Evolutionary conservation across 768 basidiomycete species (phyloP), one percentile per base, ranked within the genome.

Genomic region (Leucocoprinus birnbaumii): DNA sequence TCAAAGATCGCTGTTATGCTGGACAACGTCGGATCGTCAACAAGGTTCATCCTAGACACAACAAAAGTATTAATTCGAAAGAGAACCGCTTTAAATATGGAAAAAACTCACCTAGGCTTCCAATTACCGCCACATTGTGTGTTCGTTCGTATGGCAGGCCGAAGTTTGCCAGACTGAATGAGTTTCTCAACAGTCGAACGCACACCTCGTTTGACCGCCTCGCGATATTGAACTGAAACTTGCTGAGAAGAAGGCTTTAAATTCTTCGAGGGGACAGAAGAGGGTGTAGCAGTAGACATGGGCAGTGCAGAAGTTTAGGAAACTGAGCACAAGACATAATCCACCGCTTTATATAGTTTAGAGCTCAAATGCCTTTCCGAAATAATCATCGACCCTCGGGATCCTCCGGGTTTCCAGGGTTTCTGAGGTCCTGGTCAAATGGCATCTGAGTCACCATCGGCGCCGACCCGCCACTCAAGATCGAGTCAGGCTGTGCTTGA

Each of bases 1-100:
- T 80, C 79, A 50, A 78, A 72, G 6, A 73, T 67, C 4, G 73
- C 76, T 2, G 66, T 55, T 4, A 73, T 50, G 18, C 58, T 71
- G 8, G 68, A 55, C 1, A 65, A 67, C 4, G 60, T 64, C 6
- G 71, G 69, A 50, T 78, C 71, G 46, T 78, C 73, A 14, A 76
- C 62, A 16, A 78, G 57, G 51, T 77, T 76, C 69, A 77, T 72
- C 46, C 79, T 79, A 52, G 13, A 16, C 4, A 37, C 56, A 61
- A 55, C 42, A 47, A 40, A 18, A n/a, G 21, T 42, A 46, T 25
- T 34, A 56, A 53, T 40, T 16, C 9, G 16, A 22, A 26, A 48
- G 26, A 31, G 37, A 22, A 45, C n/a, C 38, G 13, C 27, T 47
- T 37, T 10, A 38, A n/a, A n/a, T n/a, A 48, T 3, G 6, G 44